Base-by-base conservation (phyloP, 1,139 yeast genomes). In the Spencermartinsiella ligniputridi region DNA sequence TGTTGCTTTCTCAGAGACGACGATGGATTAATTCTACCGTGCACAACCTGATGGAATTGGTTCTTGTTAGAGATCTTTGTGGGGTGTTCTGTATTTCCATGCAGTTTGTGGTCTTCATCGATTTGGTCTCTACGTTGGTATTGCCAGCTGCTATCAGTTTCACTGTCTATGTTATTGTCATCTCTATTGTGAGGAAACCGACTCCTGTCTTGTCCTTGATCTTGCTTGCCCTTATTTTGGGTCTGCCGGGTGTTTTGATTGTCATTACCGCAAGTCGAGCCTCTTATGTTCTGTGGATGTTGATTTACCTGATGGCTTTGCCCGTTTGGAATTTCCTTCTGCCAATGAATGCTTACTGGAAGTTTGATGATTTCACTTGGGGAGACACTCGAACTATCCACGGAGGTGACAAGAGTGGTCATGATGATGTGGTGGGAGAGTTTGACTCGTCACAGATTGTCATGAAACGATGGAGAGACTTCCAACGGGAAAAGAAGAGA, bases 1-100 rank as follows among this genome's bases (percentile, higher is more conserved):
- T 90, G 36, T 71, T 92, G 56, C 71, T 92, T 45, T 90, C 97
- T 1, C 98, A 92, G 65, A 83, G 98, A 64, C 87, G 98, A 68
- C 86, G 98, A 64, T 92, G 98, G 98, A 92, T 92, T 58, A 92
- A 92, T 66, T 89, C 97, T 2, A 92, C 98, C 0, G 95, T 92
- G 39, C 98, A 92, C 66, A 92, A 92, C 61, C 76, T 92, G 62
- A 78, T 92, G 83, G 98, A 92, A 66, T 76, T 92, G 57, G 86
- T 85, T 2, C 70, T 89, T 54, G 95, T 90, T 30, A 81, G 83
- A 47, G 97, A 92, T 64, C 74, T 92, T 54, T 92, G 98, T 74
- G 98, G 98, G 53, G 92, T 96, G 0, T 92, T 92, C 64, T 90
- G 97, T 58, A 86, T 90, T 58, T 90, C 97, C 1, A 92, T 92